Evolutionary conservation across 208 protist species (phyloP), one percentile per base, ranked within the genome.

Genomic region (Acanthamoeba polyphaga): DNA sequence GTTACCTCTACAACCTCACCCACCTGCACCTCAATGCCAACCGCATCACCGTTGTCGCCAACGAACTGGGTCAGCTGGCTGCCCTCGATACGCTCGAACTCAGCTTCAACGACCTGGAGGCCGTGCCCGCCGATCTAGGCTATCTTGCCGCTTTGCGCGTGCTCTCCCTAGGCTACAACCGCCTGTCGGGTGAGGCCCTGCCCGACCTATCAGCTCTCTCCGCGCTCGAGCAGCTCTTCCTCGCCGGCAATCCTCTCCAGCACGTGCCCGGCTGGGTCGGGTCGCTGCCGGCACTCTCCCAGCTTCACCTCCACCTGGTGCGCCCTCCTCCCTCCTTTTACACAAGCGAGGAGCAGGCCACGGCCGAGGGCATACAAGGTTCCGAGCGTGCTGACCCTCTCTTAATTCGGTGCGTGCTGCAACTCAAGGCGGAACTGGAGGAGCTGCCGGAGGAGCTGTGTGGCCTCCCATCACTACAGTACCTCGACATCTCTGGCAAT

Each of bases 1-100:
- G 58, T 58, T 74, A 91, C 58, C 85, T 91, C n/a, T 91, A 91
- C 85, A 72, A 72, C 60, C 62, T 91, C 32, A 91, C 85, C 32
- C 62, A 64, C 38, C 85, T 91, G n/a, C 85, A 72, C 62, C 38
- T 91, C 12, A 72, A 72, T 46, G 85, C 53, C 62, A 91, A 91
- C 55, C 85, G 62, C 58, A 46, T 91, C 58, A 32, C 85, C 24
- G 49, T 27, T 7, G 58, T 91, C 17, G 58, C 85, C 19, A 32
- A 38, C 34, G 85, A 91, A 27, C 85, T 91, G 51, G 85, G 32
- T 1, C 85, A 91, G 32, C 55, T 91, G 24, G 85, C 53, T 13
- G 62, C 58, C 9, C 85, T 91, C 58, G 58, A 91, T n/a, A 91
- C 85, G 3, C 43, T 91, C 6, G 85, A 91, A 13, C 58, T 72